These are phyloP conservation scores for Mycena rosella DNA, from an alignment of 768 basidiomycete species.

Conservation along the genomic window DNA sequence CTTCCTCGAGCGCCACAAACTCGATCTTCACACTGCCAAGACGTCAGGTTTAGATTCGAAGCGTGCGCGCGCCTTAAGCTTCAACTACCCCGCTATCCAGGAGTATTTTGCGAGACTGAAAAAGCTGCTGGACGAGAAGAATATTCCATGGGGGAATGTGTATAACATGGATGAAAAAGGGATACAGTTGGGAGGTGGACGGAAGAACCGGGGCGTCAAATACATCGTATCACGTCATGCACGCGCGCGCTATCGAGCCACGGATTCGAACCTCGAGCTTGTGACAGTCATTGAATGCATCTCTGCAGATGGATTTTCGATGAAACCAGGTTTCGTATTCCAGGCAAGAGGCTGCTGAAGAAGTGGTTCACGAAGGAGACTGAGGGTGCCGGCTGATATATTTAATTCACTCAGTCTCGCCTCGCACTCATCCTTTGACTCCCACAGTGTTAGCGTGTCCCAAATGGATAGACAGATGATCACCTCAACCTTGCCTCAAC, in stretches of 20 bases:
- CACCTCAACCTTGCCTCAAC: no score
- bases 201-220: constrained; percentile 8
- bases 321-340: constrained; percentile 3
- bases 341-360: constrained; percentile 1
- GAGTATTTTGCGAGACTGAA: constrained; percentile 12
- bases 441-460: constrained; percentile 2
- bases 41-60: constrained; percentile 1
- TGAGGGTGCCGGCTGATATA: neutral
- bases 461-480: constrained; percentile 1
- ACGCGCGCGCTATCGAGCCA: neutral
- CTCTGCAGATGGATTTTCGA: neutral
- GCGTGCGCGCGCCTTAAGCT: constrained; percentile 5
- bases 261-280: no score
- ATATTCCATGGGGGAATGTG: constrained; percentile 7
- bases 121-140: constrained; percentile 1
- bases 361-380: neutral
- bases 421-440: neutral
- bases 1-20: neutral
- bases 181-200: constrained; percentile 8
- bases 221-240: constrained; percentile 5
- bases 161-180: constrained; percentile 20
- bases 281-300: constrained; percentile 11
- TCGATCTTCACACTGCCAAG: neutral
- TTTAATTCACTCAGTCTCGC: neutral
- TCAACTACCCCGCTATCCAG: constrained; percentile 5